Evolutionary conservation across 2,329 filamentous ascomycete species (phyloP).

Genomic region (Cryphonectria nitschkei): DNA sequence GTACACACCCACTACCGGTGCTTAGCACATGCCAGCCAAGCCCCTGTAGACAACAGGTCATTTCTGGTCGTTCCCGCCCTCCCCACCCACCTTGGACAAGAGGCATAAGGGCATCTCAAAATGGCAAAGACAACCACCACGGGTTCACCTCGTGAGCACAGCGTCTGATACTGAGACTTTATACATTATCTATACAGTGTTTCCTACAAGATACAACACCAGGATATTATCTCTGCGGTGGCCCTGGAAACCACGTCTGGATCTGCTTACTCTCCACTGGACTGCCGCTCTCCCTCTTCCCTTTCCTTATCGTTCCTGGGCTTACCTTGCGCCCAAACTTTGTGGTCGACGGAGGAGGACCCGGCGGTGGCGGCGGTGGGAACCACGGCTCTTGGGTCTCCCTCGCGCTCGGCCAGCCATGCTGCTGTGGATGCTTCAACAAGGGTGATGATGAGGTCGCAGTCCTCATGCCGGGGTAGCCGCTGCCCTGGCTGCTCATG

Average conservation of each 20-base stretch:
- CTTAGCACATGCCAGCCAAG: background rate
- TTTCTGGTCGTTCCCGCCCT: background rate
- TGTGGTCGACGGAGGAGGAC: constrained; percentile 18
- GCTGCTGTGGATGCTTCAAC: constrained; percentile 19
- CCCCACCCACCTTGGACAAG: background rate
- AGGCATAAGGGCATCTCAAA: background rate
- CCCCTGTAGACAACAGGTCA: background rate
- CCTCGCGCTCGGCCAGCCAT: constrained; percentile 26
- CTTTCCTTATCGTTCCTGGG: constrained; percentile 13
- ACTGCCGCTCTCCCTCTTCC: constrained; percentile 34
- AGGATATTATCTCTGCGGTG: constrained; percentile 34
- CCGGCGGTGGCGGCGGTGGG: constrained; percentile 29
- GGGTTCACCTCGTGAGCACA: background rate
- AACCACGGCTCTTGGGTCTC: constrained; percentile 17
- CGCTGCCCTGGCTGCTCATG: constrained; percentile 29
- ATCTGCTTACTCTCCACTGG: constrained; percentile 43
- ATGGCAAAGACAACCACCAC: background rate
- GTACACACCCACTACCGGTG: background rate
- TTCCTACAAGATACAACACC: background rate
- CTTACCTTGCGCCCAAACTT: constrained; percentile 16
- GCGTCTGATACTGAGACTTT: background rate
- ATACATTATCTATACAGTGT: background rate
- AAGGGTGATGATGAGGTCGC: constrained; percentile 17
- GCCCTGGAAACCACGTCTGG: constrained; percentile 45
- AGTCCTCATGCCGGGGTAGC: constrained; percentile 18